Evolutionary conservation across 176 grass and related monocot genomes (phyloP), one percentile per base, ranked within the genome.

Genomic region (Themeda triandra): DNA sequence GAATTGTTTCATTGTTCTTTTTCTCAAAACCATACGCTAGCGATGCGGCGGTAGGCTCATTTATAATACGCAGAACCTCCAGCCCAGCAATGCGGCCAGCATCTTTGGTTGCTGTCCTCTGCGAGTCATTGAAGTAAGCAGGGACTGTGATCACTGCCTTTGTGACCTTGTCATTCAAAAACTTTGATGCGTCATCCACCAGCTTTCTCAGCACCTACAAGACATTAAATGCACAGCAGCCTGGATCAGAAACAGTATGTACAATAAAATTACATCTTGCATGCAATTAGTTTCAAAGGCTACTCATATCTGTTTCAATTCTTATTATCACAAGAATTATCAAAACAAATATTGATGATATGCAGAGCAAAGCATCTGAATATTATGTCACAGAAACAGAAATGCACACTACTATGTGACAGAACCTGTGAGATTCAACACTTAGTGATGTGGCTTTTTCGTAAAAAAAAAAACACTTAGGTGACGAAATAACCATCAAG

Each of bases 1-100:
- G 76, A 88, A 95, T 92, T 3, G 93, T 95, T 84, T 95, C 90
- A 71, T 95, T 95, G 75, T 84, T 95, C 83, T 95, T 95, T n/a
- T 90, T 95, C 71, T 95, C 90, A 84, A 95, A 95, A 40, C 90
- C 90, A 71, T 95, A 92, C 17, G 90, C 90, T 45, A 95, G 80
- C 0, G 93, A 95, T 74, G 93, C 90, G 0, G 90, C 88, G 1
- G 93, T 95, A 40, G 93, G 90, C 39, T 92, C 93, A 42, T 95
- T 92, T 82, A 95, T 95, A 42, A 95, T 95, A 32, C 93, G 90
- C 23, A 95, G 93, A 80, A 92, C 93, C 80, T 95, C 93, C 75
- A 95, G 39, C 9, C 90, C 90, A 18, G 93, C 87, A 88, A 95
- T 95, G 32, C 90, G 87, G 13, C 90, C 93, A 90, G 93, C 93